These are phyloP conservation scores for Durotheca rogersii DNA, from an alignment of 495 filamentous ascomycete species.

Conservation along the genomic window DNA sequence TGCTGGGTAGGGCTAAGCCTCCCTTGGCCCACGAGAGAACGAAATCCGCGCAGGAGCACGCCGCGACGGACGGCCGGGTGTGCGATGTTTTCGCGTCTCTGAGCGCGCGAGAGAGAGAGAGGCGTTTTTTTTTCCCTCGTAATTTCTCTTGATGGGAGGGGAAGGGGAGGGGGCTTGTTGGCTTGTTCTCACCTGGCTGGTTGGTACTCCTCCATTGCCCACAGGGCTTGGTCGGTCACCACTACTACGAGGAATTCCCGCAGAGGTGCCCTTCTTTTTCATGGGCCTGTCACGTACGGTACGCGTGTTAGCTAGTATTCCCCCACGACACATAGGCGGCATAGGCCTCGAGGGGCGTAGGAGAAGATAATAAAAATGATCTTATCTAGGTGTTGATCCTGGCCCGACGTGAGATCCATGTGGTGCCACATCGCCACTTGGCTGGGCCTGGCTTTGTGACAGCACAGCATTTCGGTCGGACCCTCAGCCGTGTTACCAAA, in stretches of 20 bases:
- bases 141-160: not conserved
- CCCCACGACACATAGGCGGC: conserved; percentile 1
- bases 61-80: conserved; percentile 2
- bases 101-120: no score
- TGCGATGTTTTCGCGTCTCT: not conserved
- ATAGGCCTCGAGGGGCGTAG: conserved; percentile 1
- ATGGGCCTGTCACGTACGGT: conserved; percentile 45
- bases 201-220: conserved; percentile 42
- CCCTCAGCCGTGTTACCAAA: no score
- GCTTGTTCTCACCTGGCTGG: conserved; percentile 45
- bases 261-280: conserved; percentile 56
- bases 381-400: conserved; percentile 24
- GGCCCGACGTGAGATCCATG: conserved; percentile 34
- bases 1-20: conserved; percentile 27
- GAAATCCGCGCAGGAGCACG: conserved; percentile 19
- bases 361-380: conserved; percentile 7
- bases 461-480: conserved; percentile 27
- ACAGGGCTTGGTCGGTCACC: conserved; percentile 53
- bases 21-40: conserved; percentile 18
- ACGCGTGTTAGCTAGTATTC: conserved; percentile 19
- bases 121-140: no score
- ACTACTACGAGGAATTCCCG: conserved; percentile 52
- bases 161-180: conserved; percentile 1
- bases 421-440: conserved; percentile 42
- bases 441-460: conserved; percentile 36